A percentile compares a stretch with the other conserved stretches of the same genome.
These are phyloP conservation scores for Cytospora leucostoma DNA, from an alignment of 2,329 filamentous ascomycete species.

Conservation along the genomic window DNA sequence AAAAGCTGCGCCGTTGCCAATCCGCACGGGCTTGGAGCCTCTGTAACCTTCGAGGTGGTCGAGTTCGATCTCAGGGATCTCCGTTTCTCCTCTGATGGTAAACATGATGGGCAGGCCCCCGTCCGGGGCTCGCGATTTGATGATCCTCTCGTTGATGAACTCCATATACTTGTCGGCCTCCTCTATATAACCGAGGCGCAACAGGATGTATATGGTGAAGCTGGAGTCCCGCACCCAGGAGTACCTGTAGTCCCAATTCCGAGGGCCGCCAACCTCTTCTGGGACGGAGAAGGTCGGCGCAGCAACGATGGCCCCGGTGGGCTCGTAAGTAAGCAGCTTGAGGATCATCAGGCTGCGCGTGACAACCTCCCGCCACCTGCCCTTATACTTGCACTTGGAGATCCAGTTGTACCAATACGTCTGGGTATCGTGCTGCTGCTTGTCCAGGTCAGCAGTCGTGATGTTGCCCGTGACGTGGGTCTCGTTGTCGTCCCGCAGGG, in stretches of 20 bases:
- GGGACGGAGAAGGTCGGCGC: constrained; percentile 77
- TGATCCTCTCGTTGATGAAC: constrained; percentile 73
- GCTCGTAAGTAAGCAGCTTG: constrained; percentile 77
- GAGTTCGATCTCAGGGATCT: constrained; percentile 71
- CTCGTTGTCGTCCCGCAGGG: constrained; percentile 63
- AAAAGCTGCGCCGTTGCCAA: constrained; percentile 75
- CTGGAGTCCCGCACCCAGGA: constrained; percentile 78
- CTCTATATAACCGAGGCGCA: constrained; percentile 72
- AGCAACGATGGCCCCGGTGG: constrained; percentile 75
- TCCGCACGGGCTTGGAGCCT: constrained; percentile 69
- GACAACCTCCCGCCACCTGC: constrained; percentile 72
- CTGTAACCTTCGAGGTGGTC: constrained; percentile 72
- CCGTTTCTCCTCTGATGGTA: constrained; percentile 72
- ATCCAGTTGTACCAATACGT: constrained; percentile 76
- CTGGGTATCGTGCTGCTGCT: constrained; percentile 69
- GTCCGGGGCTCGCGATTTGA: constrained; percentile 59
- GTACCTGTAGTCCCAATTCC: constrained; percentile 74
- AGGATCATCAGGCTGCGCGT: constrained; percentile 70
- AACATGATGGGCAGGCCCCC: constrained; percentile 79
- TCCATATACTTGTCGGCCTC: constrained; percentile 79
- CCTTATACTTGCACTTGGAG: constrained; percentile 67
- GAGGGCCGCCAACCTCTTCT: constrained; percentile 67
- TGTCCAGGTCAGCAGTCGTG: constrained; percentile 58
- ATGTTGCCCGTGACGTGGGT: constrained; percentile 60
- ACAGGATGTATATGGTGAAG: constrained; percentile 76